Base-by-base conservation (phyloP, 345 rosid species). In the Acer yangbiense region DNA sequence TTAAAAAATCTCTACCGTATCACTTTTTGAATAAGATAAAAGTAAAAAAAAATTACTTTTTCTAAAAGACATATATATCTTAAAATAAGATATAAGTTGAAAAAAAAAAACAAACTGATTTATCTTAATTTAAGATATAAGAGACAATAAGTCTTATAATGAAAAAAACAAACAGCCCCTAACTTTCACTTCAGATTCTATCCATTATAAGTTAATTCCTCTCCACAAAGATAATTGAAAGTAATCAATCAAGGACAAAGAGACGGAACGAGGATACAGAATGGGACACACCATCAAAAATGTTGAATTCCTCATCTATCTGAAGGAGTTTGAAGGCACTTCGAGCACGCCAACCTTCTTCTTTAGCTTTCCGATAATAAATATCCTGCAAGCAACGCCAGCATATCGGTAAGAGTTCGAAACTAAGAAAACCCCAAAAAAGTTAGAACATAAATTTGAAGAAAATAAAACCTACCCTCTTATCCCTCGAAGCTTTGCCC, bases 301-400 rank as follows among this genome's bases (percentile, higher is more conserved):
- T 91, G 84, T 96, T 92, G 86, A 96, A 96, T 77, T 96, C 97
- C 75, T 96, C 98, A 17, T 94, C 98, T 32, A 94, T 96, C 75
- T 96, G 98, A 79, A 92, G 94, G 77, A 96, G 98, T 88, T 96
- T 94, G 83, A 92, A 94, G 32, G 98, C 98, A 83, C 98, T 96
- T 62, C 99, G 88, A 61, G 98, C 99, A 18, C 98, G 95, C 98
- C 99, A 94, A 18, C 99, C 99, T 83, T 96, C 98, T 88, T 96
- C 98, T 84, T 96, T 96, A 14, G 98, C 98, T 88, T 94, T 92
- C 65, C 95, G 83, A 76, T 96, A 94, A 86, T 94, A 94, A 4
- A 94, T 96, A 88, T 94, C 98, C 99, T 94, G 70, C 76, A 81
- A 76, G 6, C 65, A 78, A 44, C 27, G 6, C 29, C 57, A 21